Conservation (phyloP, 345 rosid genomes). For the Camelina neglecta region DNA sequence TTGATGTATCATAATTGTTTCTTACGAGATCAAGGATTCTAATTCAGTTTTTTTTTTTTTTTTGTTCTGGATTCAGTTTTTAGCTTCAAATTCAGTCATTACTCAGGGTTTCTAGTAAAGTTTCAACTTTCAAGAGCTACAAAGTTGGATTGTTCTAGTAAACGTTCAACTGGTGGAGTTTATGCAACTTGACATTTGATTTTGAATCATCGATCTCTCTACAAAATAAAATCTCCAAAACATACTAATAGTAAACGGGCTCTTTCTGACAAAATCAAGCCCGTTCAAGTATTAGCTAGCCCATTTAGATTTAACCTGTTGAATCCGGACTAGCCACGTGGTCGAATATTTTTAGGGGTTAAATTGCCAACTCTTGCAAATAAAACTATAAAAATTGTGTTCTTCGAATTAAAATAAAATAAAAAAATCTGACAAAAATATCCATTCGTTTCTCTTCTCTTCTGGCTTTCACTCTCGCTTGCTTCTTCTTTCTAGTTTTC, state of each 20-base stretch:
- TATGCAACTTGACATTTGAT: neutral
- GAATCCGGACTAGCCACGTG: conserved; percentile 15
- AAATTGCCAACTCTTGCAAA: neutral
- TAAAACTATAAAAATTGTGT: neutral
- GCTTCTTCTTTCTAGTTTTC: neutral
- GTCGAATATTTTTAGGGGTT: neutral
- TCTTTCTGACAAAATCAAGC: neutral
- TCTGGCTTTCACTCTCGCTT: neutral
- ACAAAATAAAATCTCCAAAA: neutral
- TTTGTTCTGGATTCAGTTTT: too few relatives aligned
- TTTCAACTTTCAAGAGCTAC: neutral
- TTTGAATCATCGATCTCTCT: neutral
- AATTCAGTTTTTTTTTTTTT: too few relatives aligned
- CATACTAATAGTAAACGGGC: neutral
- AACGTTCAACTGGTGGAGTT: conserved; percentile 1
- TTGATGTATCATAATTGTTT: neutral
- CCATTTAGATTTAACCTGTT: conserved; percentile 2
- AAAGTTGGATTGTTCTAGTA: neutral
- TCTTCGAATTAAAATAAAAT: neutral
- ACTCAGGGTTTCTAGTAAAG: neutral
- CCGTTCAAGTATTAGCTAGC: conserved; percentile 2
- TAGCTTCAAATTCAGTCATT: neutral
- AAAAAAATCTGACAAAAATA: conserved; percentile 28
- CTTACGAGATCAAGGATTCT: neutral
- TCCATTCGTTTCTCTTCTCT: conserved; percentile 32